Conservation (phyloP, 179 eudicot genomes). For the Gypsophila paniculata region DNA sequence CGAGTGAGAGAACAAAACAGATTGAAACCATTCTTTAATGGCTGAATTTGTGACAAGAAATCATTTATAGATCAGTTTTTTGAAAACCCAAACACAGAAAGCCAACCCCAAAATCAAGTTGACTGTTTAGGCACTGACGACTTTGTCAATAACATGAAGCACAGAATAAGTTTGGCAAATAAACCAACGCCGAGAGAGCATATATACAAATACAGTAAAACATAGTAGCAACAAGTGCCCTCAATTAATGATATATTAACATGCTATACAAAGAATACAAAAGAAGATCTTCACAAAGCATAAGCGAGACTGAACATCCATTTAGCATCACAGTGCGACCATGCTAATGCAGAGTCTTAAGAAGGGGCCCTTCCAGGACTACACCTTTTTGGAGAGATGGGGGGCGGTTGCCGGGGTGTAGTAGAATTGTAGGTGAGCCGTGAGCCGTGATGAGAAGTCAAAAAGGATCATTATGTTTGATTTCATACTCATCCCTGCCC, state of each 20-base stretch:
- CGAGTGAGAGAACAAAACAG: background rate
- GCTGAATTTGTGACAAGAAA: background rate
- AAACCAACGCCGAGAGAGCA: background rate
- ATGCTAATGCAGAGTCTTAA: background rate
- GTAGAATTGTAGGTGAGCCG: too few relatives aligned
- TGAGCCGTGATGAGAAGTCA: too few relatives aligned
- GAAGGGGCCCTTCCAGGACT: background rate
- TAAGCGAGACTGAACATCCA: background rate
- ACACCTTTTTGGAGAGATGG: too few relatives aligned
- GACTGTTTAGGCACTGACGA: background rate
- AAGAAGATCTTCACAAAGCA: background rate
- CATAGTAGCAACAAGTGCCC: background rate
- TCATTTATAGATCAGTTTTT: background rate
- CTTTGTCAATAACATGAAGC: background rate
- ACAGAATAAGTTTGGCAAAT: background rate
- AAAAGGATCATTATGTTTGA: too few relatives aligned
- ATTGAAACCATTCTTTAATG: background rate
- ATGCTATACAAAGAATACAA: background rate
- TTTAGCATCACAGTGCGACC: background rate
- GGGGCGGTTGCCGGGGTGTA: too few relatives aligned
- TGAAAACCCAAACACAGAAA: background rate
- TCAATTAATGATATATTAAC: background rate
- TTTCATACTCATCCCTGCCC: too few relatives aligned
- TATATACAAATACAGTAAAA: background rate
- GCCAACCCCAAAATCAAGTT: constrained; percentile 2